Percentiles rank a stretch among this genome's conserved stretches.
These are phyloP conservation scores for Nemania sp. DNA, from an alignment of 2,329 filamentous ascomycete genomes.

Conservation along the genomic window DNA sequence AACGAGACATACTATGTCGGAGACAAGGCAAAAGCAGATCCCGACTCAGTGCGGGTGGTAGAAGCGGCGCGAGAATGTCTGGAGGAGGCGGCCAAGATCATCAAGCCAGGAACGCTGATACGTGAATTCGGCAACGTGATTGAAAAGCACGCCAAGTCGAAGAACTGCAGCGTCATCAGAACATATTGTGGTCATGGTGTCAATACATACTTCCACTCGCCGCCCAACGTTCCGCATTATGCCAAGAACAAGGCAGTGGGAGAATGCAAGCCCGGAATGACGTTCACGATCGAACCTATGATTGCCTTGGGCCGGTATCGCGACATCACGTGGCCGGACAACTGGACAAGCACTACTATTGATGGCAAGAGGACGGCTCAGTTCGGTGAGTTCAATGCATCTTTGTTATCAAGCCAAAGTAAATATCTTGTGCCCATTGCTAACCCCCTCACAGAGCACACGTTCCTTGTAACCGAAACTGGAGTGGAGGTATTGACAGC, in stretches of 20 bases:
- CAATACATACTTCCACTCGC: conserved; percentile 89
- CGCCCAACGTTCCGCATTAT: conserved; percentile 95
- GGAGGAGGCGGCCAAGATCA: conserved; percentile 85
- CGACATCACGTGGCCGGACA: conserved; percentile 96
- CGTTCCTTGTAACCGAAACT: conserved; percentile 79
- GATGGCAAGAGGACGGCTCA: conserved; percentile 91
- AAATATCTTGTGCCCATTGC: neutral
- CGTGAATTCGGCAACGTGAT: conserved; percentile 93
- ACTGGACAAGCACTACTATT: conserved; percentile 94
- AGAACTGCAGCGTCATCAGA: conserved; percentile 86
- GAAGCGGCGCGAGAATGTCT: conserved; percentile 89
- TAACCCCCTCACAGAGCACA: conserved; percentile 65
- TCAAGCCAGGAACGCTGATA: conserved; percentile 92
- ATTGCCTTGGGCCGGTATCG: conserved; percentile 88
- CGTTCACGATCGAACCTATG: conserved; percentile 99
- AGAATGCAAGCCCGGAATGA: conserved; percentile 93
- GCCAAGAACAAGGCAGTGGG: conserved; percentile 98
- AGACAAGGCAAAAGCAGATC: conserved; percentile 79
- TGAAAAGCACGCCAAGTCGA: conserved; percentile 88
- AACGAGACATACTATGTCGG: conserved; percentile 99
- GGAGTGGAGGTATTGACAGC: conserved; percentile 84
- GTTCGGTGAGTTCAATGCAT: conserved; percentile 67
- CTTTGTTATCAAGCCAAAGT: neutral
- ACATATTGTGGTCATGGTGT: conserved; percentile 97
- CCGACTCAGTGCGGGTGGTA: conserved; percentile 86